phyloP scores from a whole-genome alignment of 371 early-diverging fungal species.

The Mucor irregularis region DNA sequence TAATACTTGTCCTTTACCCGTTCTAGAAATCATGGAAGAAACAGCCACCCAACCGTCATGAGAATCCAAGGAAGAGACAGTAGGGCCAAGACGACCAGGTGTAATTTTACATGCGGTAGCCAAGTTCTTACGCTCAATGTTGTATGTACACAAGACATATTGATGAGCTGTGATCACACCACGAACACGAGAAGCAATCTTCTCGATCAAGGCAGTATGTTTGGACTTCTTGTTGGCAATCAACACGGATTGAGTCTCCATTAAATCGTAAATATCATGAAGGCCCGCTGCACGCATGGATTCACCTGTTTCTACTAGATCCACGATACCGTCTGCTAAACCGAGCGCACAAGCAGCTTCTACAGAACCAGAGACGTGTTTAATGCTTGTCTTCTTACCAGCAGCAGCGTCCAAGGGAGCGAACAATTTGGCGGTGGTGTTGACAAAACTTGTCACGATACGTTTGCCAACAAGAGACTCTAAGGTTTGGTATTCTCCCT shows the following conservation, averaged over 20 bases:
- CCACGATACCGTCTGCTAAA: constrained; percentile 88
- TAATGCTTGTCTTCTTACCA: constrained; percentile 67
- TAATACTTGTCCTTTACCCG: constrained; percentile 81
- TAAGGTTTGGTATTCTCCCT: constrained; percentile 44
- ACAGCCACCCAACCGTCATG: constrained; percentile 88
- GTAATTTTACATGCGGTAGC: constrained; percentile 73
- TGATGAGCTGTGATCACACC: constrained; percentile 89
- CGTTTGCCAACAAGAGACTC: constrained; percentile 87
- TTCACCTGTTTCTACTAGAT: constrained; percentile 88
- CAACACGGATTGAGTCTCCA: constrained; percentile 86
- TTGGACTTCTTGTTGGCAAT: constrained; percentile 69
- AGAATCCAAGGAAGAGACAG: constrained; percentile 83
- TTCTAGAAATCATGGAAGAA: constrained; percentile 84
- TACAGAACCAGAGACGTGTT: constrained; percentile 90
- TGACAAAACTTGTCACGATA: constrained; percentile 91
- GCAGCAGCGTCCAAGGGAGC: constrained; percentile 62
- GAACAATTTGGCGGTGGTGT: constrained; percentile 68
- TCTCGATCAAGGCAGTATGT: constrained; percentile 70
- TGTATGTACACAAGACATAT: constrained; percentile 91
- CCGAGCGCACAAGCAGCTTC: constrained; percentile 96
- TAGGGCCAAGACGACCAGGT: constrained; percentile 92
- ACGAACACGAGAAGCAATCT: constrained; percentile 79
- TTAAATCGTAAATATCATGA: constrained; percentile 79
- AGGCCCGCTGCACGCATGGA: constrained; percentile 98
- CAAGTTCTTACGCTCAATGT: constrained; percentile 68